These are phyloP conservation scores for Backusella psychrophila DNA, from an alignment of 192 early-diverging fungal species.

Conservation along the genomic window DNA sequence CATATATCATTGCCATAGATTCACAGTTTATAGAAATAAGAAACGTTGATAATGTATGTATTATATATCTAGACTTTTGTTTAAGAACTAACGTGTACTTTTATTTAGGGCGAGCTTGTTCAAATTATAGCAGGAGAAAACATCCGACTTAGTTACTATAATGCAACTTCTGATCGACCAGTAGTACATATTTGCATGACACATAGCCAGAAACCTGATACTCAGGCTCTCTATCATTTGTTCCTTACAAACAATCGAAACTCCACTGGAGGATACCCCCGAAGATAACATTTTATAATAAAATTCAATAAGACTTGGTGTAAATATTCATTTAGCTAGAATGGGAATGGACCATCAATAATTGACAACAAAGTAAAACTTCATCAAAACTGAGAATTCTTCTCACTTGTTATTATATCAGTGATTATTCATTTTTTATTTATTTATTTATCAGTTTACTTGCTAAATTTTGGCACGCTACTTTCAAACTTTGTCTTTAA, in stretches of 20 bases:
- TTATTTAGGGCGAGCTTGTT: conserved; percentile 47
- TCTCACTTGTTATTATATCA: too few relatives aligned
- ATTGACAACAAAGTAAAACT: too few relatives aligned
- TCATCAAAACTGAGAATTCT: too few relatives aligned
- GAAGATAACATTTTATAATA: neutral
- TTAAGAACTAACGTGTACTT: neutral
- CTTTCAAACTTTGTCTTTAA: neutral
- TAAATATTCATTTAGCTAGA: too few relatives aligned
- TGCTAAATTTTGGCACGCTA: too few relatives aligned
- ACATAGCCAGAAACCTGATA: conserved; percentile 26
- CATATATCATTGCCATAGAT: conserved; percentile 91
- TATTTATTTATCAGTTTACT: too few relatives aligned
- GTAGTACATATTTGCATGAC: conserved; percentile 33
- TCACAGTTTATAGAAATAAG: conserved; percentile 88
- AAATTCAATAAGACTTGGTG: too few relatives aligned
- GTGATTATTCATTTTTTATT: too few relatives aligned
- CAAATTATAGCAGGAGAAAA: conserved; percentile 60
- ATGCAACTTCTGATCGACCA: conserved; percentile 7
- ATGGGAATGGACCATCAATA: too few relatives aligned
- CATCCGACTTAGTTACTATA: conserved; percentile 44
- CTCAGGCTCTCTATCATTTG: conserved; percentile 20
- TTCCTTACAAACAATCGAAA: neutral
- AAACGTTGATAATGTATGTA: conserved; percentile 62
- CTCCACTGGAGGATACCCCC: neutral
- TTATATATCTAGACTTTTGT: neutral